Conservation (phyloP, 352 stramenopile genomes). For the Phytophthora sojae region DNA sequence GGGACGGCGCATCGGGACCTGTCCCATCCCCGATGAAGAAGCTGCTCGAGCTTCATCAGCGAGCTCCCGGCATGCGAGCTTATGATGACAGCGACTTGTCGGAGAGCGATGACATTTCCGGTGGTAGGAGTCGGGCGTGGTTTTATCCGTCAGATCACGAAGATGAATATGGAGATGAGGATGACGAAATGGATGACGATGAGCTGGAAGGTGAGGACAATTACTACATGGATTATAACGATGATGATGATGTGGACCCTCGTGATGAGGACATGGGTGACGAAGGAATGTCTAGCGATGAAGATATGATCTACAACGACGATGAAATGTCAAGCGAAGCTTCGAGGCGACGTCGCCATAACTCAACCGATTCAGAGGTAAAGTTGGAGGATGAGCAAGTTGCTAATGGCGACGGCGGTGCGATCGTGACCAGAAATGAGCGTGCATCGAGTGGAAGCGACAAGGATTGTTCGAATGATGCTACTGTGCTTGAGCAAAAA, state of each 20-base stretch:
- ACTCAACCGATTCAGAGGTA: constrained; percentile 45
- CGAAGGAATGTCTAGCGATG: constrained; percentile 50
- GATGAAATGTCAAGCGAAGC: constrained; percentile 14
- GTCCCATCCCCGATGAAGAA: constrained; percentile 57
- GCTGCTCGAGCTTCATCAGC: constrained; percentile 62
- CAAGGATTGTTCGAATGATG: constrained; percentile 19
- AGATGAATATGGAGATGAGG: constrained; percentile 54
- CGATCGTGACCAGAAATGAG: not conserved
- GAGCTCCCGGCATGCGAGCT: constrained; percentile 23
- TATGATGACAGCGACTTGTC: constrained; percentile 65
- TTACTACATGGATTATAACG: constrained; percentile 65
- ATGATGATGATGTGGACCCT: constrained; percentile 48
- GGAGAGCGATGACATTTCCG: constrained; percentile 46
- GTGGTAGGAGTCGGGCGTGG: constrained; percentile 35
- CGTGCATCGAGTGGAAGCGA: constrained; percentile 16
- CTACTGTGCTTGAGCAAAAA: constrained; percentile 16
- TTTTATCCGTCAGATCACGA: constrained; percentile 57
- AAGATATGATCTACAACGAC: constrained; percentile 28
- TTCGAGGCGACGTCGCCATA: constrained; percentile 39
- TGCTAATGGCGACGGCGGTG: not conserved
- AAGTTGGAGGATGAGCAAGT: constrained; percentile 24
- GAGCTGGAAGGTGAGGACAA: constrained; percentile 64
- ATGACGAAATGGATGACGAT: constrained; percentile 63
- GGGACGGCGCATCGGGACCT: constrained; percentile 1
- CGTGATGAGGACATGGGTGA: constrained; percentile 35